Conservation (phyloP, 2,329 filamentous ascomycete species). For the Ascochyta fabae region DNA sequence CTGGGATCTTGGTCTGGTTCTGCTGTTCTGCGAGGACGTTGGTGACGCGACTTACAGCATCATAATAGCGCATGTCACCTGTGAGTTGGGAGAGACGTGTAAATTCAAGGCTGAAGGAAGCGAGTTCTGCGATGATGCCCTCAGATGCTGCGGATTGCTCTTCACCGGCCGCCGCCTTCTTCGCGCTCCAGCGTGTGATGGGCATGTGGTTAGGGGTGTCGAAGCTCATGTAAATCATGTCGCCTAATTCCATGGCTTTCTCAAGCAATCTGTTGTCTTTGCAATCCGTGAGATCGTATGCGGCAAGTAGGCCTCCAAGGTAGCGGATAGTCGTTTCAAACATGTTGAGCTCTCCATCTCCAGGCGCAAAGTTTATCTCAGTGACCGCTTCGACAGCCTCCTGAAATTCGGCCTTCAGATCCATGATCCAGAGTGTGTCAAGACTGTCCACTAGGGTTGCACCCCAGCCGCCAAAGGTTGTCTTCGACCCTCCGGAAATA, state of each 20-base stretch:
- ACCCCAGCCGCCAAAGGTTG: conserved; percentile 90
- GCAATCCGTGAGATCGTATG: conserved; percentile 67
- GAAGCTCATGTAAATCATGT: conserved; percentile 68
- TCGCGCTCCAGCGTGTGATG: conserved; percentile 46
- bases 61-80: conserved; percentile 52
- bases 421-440: conserved; percentile 74
- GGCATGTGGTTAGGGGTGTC: conserved; percentile 71
- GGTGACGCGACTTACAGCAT: conserved; percentile 51
- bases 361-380: conserved; percentile 64
- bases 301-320: conserved; percentile 69
- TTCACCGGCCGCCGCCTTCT: conserved; percentile 28
- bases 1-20: conserved; percentile 49
- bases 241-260: conserved; percentile 67
- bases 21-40: conserved; percentile 49
- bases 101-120: conserved; percentile 53
- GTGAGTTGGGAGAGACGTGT: conserved; percentile 53
- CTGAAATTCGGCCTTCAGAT: conserved; percentile 66
- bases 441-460: conserved; percentile 79
- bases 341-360: conserved; percentile 60
- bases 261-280: conserved; percentile 57
- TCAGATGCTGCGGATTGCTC: conserved; percentile 43
- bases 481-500: conserved; percentile 67
- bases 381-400: conserved; percentile 64
- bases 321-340: conserved; percentile 75
- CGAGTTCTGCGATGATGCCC: conserved; percentile 53